Conservation (phyloP, 441 rosid species). For the Iberis amara region DNA sequence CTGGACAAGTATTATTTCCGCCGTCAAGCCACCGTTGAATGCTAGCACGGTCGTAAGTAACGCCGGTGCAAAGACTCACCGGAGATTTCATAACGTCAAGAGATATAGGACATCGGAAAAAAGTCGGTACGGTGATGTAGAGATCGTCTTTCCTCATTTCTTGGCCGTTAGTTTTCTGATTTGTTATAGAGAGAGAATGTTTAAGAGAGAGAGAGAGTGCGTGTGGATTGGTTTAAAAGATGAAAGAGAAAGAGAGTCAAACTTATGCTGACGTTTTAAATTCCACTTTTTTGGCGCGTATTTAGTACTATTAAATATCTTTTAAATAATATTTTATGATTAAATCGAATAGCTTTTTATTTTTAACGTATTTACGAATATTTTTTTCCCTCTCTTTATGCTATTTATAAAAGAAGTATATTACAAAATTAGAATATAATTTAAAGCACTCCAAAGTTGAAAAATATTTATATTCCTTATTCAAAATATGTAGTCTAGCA, state of each 20-base stretch:
- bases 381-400: slow-evolving; percentile 19
- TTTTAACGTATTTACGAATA: slow-evolving; percentile 25
- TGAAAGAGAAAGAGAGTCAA: slow-evolving; percentile 45
- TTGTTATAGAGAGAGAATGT: slow-evolving; percentile 14
- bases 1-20: slow-evolving; percentile 83
- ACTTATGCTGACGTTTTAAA: slow-evolving; percentile 40
- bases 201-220: slow-evolving; percentile 28
- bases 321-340: slow-evolving; percentile 16
- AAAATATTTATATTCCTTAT: slow-evolving; percentile 8
- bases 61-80: slow-evolving; percentile 84
- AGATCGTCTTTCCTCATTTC: slow-evolving; percentile 59
- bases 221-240: slow-evolving; percentile 33
- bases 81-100: slow-evolving; percentile 91
- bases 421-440: slow-evolving; percentile 20
- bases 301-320: slow-evolving; percentile 5
- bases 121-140: slow-evolving; percentile 65
- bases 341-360: slow-evolving; percentile 27
- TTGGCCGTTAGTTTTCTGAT: slow-evolving; percentile 47
- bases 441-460: slow-evolving; percentile 24
- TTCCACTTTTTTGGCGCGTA: slow-evolving; percentile 22
- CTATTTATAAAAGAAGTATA: slow-evolving; percentile 18
- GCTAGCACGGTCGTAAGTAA: slow-evolving; percentile 80
- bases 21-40: slow-evolving; percentile 84
- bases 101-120: slow-evolving; percentile 82
- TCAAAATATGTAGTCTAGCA: background rate